Evolutionary conservation across 2,329 filamentous ascomycete species (phyloP).

Genomic region (Trichophyton equinum): DNA sequence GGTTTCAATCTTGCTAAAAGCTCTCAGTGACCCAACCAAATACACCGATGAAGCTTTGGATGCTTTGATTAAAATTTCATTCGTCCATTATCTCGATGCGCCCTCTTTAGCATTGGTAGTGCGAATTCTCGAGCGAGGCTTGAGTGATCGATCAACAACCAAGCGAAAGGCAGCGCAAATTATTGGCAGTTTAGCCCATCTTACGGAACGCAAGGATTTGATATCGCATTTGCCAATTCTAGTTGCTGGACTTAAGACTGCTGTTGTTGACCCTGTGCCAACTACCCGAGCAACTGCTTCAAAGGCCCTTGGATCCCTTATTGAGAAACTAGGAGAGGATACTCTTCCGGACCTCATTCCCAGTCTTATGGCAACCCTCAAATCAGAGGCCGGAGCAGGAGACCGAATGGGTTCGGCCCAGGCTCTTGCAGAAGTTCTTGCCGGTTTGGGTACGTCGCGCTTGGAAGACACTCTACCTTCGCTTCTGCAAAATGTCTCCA

Average conservation of each 20-base stretch:
- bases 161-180: slow-evolving; percentile 96
- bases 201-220: slow-evolving; percentile 92
- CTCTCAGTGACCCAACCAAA: slow-evolving; percentile 91
- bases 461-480: slow-evolving; percentile 93
- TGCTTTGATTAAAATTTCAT: slow-evolving; percentile 91
- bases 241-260: slow-evolving; percentile 75
- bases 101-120: slow-evolving; percentile 90
- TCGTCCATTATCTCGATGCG: slow-evolving; percentile 95
- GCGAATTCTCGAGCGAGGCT: slow-evolving; percentile 83
- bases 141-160: slow-evolving; percentile 81
- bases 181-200: slow-evolving; percentile 91
- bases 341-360: slow-evolving; percentile 93
- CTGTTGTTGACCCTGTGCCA: slow-evolving; percentile 88
- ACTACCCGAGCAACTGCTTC: slow-evolving; percentile 93
- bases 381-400: slow-evolving; percentile 90
- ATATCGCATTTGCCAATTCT: slow-evolving; percentile 82
- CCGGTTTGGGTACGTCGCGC: slow-evolving; percentile 80
- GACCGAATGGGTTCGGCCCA: slow-evolving; percentile 93
- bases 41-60: slow-evolving; percentile 93
- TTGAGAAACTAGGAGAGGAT: slow-evolving; percentile 96
- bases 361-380: slow-evolving; percentile 92
- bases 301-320: slow-evolving; percentile 86
- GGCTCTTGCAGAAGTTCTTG: slow-evolving; percentile 89
- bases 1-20: slow-evolving; percentile 84
- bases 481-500: slow-evolving; percentile 90